A percentile compares a stretch with the other conserved stretches of the same genome.
Evolutionary conservation across 208 protist genomes (phyloP).

Genomic region (Wallacemonas rigidus): DNA sequence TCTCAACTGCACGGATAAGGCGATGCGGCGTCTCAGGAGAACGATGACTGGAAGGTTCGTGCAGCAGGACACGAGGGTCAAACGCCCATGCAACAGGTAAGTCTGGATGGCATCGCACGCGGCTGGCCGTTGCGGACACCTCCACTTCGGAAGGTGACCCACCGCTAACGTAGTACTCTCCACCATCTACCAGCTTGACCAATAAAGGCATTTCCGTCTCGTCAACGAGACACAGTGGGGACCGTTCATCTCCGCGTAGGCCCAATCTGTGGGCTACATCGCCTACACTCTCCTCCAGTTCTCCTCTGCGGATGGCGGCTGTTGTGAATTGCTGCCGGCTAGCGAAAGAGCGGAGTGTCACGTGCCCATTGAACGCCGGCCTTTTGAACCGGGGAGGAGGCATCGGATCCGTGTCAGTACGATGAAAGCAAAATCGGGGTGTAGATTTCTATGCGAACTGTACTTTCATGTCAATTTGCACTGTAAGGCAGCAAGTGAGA

Average conservation of each 20-base stretch:
- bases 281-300: slow-evolving; percentile 50
- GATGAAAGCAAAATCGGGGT: not conserved
- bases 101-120: slow-evolving; percentile 26
- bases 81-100: slow-evolving; percentile 67
- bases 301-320: slow-evolving; percentile 50
- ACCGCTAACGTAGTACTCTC: slow-evolving; percentile 64
- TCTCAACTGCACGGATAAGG: slow-evolving; percentile 58
- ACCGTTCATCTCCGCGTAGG: slow-evolving; percentile 22
- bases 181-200: slow-evolving; percentile 43
- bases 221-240: slow-evolving; percentile 44
- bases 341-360: slow-evolving; percentile 54
- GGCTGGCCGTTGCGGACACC: not conserved
- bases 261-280: slow-evolving; percentile 47
- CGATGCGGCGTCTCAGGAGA: slow-evolving; percentile 74
- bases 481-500: no score
- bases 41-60: slow-evolving; percentile 49
- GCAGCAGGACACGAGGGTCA: slow-evolving; percentile 64
- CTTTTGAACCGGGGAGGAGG: slow-evolving; percentile 28
- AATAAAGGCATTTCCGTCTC: slow-evolving; percentile 62
- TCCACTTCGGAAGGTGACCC: slow-evolving; percentile 1
- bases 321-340: slow-evolving; percentile 48
- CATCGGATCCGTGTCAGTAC: slow-evolving; percentile 7
- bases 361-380: slow-evolving; percentile 46
- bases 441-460: not conserved
- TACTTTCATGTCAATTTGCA: no score